A percentile compares a stretch with the other conserved stretches of the same genome.
Conservation (phyloP, 371 early-diverging fungal species). For the Mucor circinelloides region DNA sequence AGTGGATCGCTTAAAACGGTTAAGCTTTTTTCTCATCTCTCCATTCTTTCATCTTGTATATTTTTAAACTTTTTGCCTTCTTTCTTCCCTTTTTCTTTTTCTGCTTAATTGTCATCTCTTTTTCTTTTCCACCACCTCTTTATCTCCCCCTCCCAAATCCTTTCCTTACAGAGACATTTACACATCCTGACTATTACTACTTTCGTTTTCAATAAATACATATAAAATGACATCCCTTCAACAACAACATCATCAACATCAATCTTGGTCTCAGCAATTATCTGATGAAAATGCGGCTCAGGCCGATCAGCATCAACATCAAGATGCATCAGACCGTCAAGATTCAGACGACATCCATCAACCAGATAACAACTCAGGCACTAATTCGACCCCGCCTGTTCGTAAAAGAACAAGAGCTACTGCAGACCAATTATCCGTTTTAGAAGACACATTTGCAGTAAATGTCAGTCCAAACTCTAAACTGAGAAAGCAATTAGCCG, state of each 20-base stretch:
- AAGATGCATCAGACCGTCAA: background rate
- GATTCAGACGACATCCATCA: background rate
- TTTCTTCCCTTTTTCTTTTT: constrained; percentile 4
- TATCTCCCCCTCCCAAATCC: background rate
- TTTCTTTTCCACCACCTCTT: background rate
- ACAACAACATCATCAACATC: constrained; percentile 1
- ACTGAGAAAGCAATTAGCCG: constrained; percentile 83
- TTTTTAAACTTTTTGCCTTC: background rate
- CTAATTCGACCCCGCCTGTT: constrained; percentile 19
- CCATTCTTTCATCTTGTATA: constrained; percentile 1
- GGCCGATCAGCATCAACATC: background rate
- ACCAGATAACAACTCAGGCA: constrained; percentile 1
- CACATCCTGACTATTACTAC: background rate
- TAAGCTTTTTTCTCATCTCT: constrained; percentile 7
- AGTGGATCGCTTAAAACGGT: constrained; percentile 3
- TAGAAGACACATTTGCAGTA: constrained; percentile 75
- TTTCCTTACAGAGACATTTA: background rate
- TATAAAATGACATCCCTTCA: constrained; percentile 7
- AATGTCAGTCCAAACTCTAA: constrained; percentile 78
- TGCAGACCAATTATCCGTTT: constrained; percentile 75
- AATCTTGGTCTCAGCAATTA: constrained; percentile 10
- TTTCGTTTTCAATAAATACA: background rate
- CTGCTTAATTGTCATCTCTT: constrained; percentile 2
- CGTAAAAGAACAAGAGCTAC: constrained; percentile 75
- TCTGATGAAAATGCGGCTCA: constrained; percentile 2